Conservation (phyloP, 2,329 filamentous ascomycete species). For the Botrytis paeoniae region DNA sequence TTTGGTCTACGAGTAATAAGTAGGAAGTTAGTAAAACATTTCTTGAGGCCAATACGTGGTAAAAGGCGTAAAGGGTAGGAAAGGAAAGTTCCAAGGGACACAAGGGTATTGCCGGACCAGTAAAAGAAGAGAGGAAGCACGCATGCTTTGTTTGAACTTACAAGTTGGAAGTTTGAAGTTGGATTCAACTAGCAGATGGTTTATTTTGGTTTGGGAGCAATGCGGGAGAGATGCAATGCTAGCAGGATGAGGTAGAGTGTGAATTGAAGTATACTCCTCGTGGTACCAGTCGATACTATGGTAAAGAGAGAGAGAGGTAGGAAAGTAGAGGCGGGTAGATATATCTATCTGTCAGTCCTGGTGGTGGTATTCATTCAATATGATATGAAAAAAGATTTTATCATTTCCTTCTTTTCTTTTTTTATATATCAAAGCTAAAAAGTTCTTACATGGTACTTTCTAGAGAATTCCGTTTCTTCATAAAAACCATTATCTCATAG, state of each 20-base stretch:
- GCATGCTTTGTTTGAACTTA: background rate
- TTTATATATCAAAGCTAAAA: background rate
- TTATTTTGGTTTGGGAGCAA: background rate
- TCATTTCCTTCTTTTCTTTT: background rate
- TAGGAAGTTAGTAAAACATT: background rate
- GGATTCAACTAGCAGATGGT: background rate
- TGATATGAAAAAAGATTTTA: background rate
- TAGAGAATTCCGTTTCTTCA: slow-evolving; percentile 1
- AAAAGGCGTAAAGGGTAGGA: background rate
- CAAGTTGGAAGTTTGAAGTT: background rate
- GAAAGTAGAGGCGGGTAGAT: background rate
- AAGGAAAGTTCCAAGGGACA: background rate
- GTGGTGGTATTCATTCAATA: background rate
- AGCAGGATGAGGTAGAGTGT: background rate
- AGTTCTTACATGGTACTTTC: background rate
- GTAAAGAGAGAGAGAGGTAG: too few relatives aligned
- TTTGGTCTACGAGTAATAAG: background rate
- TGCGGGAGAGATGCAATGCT: background rate
- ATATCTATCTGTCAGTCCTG: background rate
- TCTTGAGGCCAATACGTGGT: background rate
- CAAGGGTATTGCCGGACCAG: slow-evolving; percentile 6
- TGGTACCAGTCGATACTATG: background rate
- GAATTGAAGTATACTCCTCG: background rate
- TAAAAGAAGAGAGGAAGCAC: background rate
- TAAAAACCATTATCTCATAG: slow-evolving; percentile 10